These are phyloP conservation scores for Colletotrichum sp. DNA, from an alignment of 2,329 filamentous ascomycete genomes.

Conservation along the genomic window DNA sequence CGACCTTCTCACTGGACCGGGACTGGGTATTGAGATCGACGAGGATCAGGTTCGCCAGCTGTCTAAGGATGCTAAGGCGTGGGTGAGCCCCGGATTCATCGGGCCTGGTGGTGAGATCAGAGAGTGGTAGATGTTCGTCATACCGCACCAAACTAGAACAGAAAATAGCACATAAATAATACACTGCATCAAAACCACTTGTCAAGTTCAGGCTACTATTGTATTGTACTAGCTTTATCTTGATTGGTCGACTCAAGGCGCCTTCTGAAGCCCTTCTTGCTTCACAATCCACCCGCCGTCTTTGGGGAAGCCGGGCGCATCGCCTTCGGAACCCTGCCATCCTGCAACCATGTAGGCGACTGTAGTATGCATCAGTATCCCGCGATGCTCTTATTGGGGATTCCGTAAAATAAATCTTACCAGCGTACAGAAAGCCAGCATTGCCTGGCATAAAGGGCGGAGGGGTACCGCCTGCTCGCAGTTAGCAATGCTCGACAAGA, in stretches of 20 bases:
- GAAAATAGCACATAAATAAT: neutral
- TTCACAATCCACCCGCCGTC: slow-evolving; percentile 38
- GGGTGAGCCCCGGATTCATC: slow-evolving; percentile 70
- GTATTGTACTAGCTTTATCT: fast-evolving
- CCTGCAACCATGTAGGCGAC: slow-evolving; percentile 39
- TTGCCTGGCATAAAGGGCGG: slow-evolving; percentile 43
- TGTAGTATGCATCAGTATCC: neutral
- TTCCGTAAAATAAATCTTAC: slow-evolving; percentile 6
- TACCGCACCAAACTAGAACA: fast-evolving
- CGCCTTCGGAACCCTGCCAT: slow-evolving; percentile 21
- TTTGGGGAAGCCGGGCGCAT: slow-evolving; percentile 40
- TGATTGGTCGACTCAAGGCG: neutral
- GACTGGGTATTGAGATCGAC: slow-evolving; percentile 74
- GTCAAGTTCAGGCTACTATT: fast-evolving
- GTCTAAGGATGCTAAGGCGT: slow-evolving; percentile 63
- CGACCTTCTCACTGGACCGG: slow-evolving; percentile 61
- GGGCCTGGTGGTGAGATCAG: slow-evolving; percentile 70
- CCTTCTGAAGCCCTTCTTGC: slow-evolving; percentile 37
- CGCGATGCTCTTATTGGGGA: fast-evolving
- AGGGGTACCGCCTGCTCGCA: slow-evolving; percentile 23
- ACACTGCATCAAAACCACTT: fast-evolving
- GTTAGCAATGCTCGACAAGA: neutral
- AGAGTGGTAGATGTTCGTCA: slow-evolving; percentile 61
- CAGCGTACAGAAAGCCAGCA: slow-evolving; percentile 38
- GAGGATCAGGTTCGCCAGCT: slow-evolving; percentile 70